Evolutionary conservation across 1,284 basidiomycete species (phyloP), one percentile per base, ranked within the genome.

Genomic region (Apiotrichum montevideense): DNA sequence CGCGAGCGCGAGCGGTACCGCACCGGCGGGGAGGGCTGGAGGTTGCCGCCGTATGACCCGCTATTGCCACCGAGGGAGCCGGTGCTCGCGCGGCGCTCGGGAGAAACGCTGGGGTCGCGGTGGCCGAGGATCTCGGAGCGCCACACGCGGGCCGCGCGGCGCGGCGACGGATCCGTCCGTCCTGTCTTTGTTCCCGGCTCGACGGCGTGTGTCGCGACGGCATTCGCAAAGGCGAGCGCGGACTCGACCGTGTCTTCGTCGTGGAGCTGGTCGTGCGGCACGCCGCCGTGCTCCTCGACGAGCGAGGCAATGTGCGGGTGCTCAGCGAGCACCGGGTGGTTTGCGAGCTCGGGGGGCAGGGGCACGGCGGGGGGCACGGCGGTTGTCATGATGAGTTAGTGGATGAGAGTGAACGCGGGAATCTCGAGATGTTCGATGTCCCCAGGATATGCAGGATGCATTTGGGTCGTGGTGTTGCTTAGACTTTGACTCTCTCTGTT

Each of bases 1-100:
- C 60, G 51, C 48, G 60, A 56, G 35, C 54, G 54, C 29, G 60
- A 58, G 48, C 60, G 60, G 48, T 56, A 58, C 41, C 56, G 46
- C 13, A n/a, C 43, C 7, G n/a, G 35, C 35, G 14, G 35, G 6
- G n/a, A n/a, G 47, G 15, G 15, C 9, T n/a, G 35, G 9, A 14
- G 33, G 9, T 11, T 6, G 37, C 37, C 37, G 44, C 44, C 8
- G 44, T 3, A 2, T 2, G 8, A 29, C 4, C 29, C 15, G 29
- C 15, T 29, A 41, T 37, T 37, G 6, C 41, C 42, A 14, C 6
- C 34, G 13, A 5, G 7, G 35, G 32, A 6, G 40, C 9, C 14
- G 35, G 32, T 15, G 46, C 7, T 2, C 5, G 39, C 9, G 34
- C 32, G 35, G 35, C 48, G 13, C 29, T 37, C 52, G 35, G 59